Conservation (phyloP, 768 basidiomycete genomes). For the Agrocybe praecox region DNA sequence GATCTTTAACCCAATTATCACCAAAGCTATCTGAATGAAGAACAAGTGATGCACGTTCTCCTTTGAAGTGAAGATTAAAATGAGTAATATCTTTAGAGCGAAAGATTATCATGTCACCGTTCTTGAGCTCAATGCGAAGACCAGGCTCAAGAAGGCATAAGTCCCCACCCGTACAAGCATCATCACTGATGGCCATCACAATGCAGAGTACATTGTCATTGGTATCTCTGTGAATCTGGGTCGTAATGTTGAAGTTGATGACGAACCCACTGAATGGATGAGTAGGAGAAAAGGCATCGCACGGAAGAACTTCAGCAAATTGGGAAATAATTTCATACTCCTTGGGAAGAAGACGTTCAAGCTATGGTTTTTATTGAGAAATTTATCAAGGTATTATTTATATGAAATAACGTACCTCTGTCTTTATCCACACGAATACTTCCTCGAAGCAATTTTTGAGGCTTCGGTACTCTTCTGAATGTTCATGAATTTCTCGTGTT, state of each 20-base stretch:
- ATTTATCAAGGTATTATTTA: too few species aligned
- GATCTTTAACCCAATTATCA: constrained; percentile 1
- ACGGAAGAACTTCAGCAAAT: constrained; percentile 20
- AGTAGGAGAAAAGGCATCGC: constrained; percentile 12
- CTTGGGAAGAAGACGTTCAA: constrained; percentile 21
- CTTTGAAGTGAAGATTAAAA: constrained; percentile 23
- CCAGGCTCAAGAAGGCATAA: constrained; percentile 21
- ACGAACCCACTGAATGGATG: constrained; percentile 29
- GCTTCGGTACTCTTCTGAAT: too few species aligned
- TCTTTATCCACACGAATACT: too few species aligned
- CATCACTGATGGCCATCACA: constrained; percentile 15
- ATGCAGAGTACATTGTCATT: constrained; percentile 24
- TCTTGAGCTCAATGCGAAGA: constrained; percentile 5
- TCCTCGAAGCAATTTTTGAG: too few species aligned
- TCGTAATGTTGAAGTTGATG: constrained; percentile 23
- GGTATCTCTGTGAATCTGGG: constrained; percentile 20
- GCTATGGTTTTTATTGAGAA: constrained; percentile 2
- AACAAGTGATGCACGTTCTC: constrained; percentile 18
- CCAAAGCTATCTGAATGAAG: constrained; percentile 17
- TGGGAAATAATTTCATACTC: constrained; percentile 19
- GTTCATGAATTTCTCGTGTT: too few species aligned
- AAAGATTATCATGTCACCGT: constrained; percentile 16
- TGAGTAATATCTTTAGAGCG: constrained; percentile 18
- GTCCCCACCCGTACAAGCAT: constrained; percentile 17
- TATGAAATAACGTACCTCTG: too few species aligned